Conservation (phyloP, 2,329 filamentous ascomycete species). For the Colletotrichum sp. region DNA sequence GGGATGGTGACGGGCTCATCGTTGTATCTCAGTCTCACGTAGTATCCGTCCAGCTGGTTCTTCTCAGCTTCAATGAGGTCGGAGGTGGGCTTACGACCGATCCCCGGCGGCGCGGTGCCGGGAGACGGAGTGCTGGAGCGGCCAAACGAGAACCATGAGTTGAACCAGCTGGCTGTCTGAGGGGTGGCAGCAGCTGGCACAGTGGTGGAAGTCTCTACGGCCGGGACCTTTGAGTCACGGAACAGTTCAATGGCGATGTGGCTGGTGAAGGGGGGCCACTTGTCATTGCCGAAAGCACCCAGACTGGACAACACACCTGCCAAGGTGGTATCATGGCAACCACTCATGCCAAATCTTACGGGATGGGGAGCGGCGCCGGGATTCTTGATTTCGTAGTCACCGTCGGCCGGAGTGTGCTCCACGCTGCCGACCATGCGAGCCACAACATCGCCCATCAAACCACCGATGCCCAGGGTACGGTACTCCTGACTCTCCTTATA, state of each 20-base stretch:
- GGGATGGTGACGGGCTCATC: constrained; percentile 82
- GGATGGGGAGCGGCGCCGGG: constrained; percentile 40
- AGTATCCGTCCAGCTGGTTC: constrained; percentile 70
- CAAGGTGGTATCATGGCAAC: constrained; percentile 93
- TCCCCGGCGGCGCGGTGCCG: constrained; percentile 44
- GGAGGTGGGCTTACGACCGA: constrained; percentile 64
- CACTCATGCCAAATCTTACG: constrained; percentile 79
- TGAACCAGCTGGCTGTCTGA: constrained; percentile 34
- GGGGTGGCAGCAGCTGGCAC: neutral
- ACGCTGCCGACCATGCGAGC: constrained; percentile 73
- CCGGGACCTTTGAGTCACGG: constrained; percentile 48
- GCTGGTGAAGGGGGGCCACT: constrained; percentile 93
- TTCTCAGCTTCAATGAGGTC: constrained; percentile 64
- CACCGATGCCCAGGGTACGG: constrained; percentile 86
- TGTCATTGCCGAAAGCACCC: constrained; percentile 74
- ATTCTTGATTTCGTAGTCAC: constrained; percentile 51
- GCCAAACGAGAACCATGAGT: constrained; percentile 32
- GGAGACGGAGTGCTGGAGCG: constrained; percentile 23
- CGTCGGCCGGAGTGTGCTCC: constrained; percentile 61
- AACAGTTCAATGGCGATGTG: constrained; percentile 93
- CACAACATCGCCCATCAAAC: constrained; percentile 82
- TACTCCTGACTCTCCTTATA: constrained; percentile 88
- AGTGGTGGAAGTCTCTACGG: constrained; percentile 23
- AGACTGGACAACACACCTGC: constrained; percentile 79
- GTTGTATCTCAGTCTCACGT: constrained; percentile 90